Base-by-base conservation (phyloP, 2,329 filamentous ascomycete species). In the Grosmannia serpens region DNA sequence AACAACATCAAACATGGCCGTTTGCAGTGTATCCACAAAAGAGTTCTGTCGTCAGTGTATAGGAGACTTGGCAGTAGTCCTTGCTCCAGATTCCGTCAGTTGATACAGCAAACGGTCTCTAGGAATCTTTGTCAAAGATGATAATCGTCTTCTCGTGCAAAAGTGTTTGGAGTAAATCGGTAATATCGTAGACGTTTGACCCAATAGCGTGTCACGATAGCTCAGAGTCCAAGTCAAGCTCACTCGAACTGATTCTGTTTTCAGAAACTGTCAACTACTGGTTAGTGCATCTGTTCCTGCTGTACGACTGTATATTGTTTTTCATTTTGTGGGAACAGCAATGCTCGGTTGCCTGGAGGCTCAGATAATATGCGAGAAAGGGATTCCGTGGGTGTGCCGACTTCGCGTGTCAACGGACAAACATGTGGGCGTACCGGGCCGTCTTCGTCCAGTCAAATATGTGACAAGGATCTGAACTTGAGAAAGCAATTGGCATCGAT, bases 1-100 rank as follows among this genome's bases (percentile, higher is more conserved):
- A 53, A 80, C 70, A 35, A 83, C 77, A 65, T 83, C 79, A 66
- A 81, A 83, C 81, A 84, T 84, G 24, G 53, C n/a, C 4, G 38
- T 7, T 41, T 38, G 53, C 26, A 7, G 13, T 4, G n/a, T 17
- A 26, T 26, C 26, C 3, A 17, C 46, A 27, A 2, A 27, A 26
- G 5, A 9, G 26, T 15, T 22, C 4, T n/a, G 27, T 35, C 20
- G 50, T 22, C 27, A 53, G 5, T 20, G 31, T 35, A 33, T 50
- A 20, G 5, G 3, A 9, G 20, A 15, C 41, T 44, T 44, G 17
- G 41, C 41, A 41, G 38, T n/a, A 15, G 4, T n/a, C 31, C 31
- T 10, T 33, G 31, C 31, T 33, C 10, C 31, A 10, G 10, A 20
- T 15, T 44, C 17, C 41, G 41, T 44, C 41, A 44, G 41, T 20